Base-by-base conservation (phyloP, 176 grass and related monocot species). In the Dactylis glomerata region DNA sequence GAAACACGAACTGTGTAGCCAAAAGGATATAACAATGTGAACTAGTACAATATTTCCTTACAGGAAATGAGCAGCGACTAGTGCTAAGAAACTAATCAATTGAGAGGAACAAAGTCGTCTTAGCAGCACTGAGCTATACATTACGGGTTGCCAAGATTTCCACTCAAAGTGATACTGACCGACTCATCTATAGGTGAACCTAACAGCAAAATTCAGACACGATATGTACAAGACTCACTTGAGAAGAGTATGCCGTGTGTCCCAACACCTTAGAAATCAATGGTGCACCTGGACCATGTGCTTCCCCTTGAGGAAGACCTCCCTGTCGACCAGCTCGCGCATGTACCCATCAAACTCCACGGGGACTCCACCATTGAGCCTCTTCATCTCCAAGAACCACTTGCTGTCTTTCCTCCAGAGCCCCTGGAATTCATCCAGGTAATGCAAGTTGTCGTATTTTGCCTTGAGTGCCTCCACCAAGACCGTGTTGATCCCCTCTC, bases 311-410 rank as follows among this genome's bases (percentile, higher is more conserved):
- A 91, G 74, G 83, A 94, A 94, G 59, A 97, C 88, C 81, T 94
- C 92, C 20, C 51, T 92, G 33, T 91, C 85, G 9, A 92, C 92
- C 28, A 86, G 74, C 50, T 75, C 83, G 12, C 75, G 89, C 95
- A 97, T 94, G 83, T 94, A 97, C 10, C 90, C 86, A 59, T 97
- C 92, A 49, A 97, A 94, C 67, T 94, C 86, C 75, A 97, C 86
- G 0, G 92, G 82, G 40, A 97, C 50, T 8, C 95, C 92, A 17
- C 86, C 91, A 62, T 94, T 97, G 76, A 97, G 78, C 51, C 84
- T 88, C 86, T 79, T 94, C 77, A 74, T 94, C 81, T 94, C 95
- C 79, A 90, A 72, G 38, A 89, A 92, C 90, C 95, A 94, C 34
- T 88, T 88, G 67, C 78, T 97, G 58, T 87, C 88, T 42, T 78